These are phyloP conservation scores for Bretschneidera sinensis DNA, from an alignment of 345 rosid genomes.

Conservation along the genomic window DNA sequence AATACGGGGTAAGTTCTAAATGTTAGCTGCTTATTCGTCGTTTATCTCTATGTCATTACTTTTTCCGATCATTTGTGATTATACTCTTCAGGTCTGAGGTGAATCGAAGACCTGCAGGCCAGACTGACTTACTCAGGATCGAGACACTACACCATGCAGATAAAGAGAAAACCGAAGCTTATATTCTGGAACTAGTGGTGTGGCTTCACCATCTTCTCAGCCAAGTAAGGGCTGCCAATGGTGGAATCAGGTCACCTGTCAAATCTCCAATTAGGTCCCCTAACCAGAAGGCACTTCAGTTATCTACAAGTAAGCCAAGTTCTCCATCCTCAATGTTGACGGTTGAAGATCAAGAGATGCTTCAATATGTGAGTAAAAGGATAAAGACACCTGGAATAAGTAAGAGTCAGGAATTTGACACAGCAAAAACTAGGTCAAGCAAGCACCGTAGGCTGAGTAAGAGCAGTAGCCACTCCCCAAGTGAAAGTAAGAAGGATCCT, in stretches of 20 bases:
- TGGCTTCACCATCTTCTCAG: conserved; percentile 89
- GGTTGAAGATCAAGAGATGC: conserved; percentile 90
- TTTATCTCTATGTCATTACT: conserved; percentile 4
- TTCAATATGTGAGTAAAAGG: conserved; percentile 79
- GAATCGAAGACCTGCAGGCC: conserved; percentile 66
- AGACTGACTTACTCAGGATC: conserved; percentile 72
- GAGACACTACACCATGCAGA: conserved; percentile 97
- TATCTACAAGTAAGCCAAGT: conserved; percentile 35
- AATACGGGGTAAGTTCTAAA: conserved; percentile 69
- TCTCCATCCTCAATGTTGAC: conserved; percentile 50
- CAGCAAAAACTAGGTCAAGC: conserved; percentile 50
- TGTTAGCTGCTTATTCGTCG: conserved; percentile 11
- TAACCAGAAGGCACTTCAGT: conserved; percentile 47
- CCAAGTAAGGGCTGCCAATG: conserved; percentile 65
- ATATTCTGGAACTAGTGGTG: conserved; percentile 76
- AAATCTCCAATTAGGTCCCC: conserved; percentile 91
- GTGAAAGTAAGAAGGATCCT: conserved; percentile 53
- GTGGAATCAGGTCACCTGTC: conserved; percentile 70
- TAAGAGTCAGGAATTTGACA: conserved; percentile 91
- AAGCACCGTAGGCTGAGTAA: conserved; percentile 84
- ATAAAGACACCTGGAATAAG: conserved; percentile 86
- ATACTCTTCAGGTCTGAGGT: conserved; percentile 53
- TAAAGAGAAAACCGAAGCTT: conserved; percentile 76
- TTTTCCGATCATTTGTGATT: conserved; percentile 13
- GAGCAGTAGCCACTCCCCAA: conserved; percentile 89